These are phyloP conservation scores for Seiridium cupressi DNA, from an alignment of 2,329 filamentous ascomycete genomes.

Conservation along the genomic window DNA sequence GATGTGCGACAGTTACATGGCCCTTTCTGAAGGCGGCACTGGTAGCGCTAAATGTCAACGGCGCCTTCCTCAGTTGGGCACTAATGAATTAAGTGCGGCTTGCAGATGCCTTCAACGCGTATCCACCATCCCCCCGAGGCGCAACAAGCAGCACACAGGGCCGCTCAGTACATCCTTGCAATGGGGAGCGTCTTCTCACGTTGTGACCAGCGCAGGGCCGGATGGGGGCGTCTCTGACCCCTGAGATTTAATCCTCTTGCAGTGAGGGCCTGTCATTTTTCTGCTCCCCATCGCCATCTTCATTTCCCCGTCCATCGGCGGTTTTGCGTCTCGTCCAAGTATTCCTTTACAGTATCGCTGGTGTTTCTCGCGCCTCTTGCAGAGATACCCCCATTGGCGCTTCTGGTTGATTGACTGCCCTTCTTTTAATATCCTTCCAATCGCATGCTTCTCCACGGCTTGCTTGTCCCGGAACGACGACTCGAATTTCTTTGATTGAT, in stretches of 20 bases:
- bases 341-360: neutral
- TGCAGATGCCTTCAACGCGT: neutral
- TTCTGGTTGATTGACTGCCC: neutral
- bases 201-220: neutral
- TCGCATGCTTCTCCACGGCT: neutral
- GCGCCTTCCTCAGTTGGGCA: slow-evolving; percentile 5
- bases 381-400: neutral
- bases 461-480: neutral
- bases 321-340: neutral
- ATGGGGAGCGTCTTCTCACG: neutral
- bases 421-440: neutral
- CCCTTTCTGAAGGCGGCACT: neutral
- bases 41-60: neutral
- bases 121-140: too few relatives aligned
- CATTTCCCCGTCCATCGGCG: neutral
- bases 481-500: neutral
- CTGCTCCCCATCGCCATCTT: neutral
- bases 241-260: slow-evolving; percentile 5
- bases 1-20: neutral
- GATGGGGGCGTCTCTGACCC: slow-evolving; percentile 1
- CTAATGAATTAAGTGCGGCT: slow-evolving; percentile 7
- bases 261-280: neutral
- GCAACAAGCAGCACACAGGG: neutral
- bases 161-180: neutral
- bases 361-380: neutral